Base-by-base conservation (phyloP, 306 rosid species). In the Fagus sylvatica region DNA sequence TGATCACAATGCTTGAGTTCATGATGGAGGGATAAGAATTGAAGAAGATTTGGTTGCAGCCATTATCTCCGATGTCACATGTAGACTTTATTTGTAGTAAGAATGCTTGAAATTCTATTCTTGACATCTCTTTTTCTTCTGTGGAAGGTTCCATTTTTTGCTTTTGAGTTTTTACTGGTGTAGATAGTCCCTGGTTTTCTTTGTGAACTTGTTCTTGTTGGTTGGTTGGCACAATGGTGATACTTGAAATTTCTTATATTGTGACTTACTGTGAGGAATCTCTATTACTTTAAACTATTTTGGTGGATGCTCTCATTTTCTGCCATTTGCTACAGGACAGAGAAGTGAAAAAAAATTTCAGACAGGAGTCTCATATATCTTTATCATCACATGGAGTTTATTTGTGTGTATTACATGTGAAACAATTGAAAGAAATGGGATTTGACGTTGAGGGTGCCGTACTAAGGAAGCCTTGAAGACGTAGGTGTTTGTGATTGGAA, bases 291-390 rank as follows among this genome's bases (percentile, higher is more conserved):
- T 36, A 40, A 33, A 53, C n/a, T 22, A 64, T 73, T 74, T 60
- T 78, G 32, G 40, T 41, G 17, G 42, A 60, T 60, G 15, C 60
- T 48, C 22, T 22, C 0, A 49, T 57, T 53, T 78, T 48, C 42
- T 78, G 30, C 32, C 66, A 6, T 40, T 83, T 84, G 72, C 54
- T 51, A 82, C 93, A 95, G 98, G 98, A 95, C 79, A 91, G 98
- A 78, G 98, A 95, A 49, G 98, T 95, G 79, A 92, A 95, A 83
- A 97, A 81, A 97, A 96, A 61, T 97, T 96, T 1, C 87, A 97
- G 88, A 91, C 97, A 71, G 98, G 97, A 51, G 98, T 94, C 69
- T 97, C 98, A 1, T 94, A 94, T 88, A 91, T 94, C 94, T 22
- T 90, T 94, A 79, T 94, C 87, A 89, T 82, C 76, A 75, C 74